Evolutionary conservation across 345 rosid species (phyloP), one percentile per base, ranked within the genome.

Genomic region (Clausena lansium): DNA sequence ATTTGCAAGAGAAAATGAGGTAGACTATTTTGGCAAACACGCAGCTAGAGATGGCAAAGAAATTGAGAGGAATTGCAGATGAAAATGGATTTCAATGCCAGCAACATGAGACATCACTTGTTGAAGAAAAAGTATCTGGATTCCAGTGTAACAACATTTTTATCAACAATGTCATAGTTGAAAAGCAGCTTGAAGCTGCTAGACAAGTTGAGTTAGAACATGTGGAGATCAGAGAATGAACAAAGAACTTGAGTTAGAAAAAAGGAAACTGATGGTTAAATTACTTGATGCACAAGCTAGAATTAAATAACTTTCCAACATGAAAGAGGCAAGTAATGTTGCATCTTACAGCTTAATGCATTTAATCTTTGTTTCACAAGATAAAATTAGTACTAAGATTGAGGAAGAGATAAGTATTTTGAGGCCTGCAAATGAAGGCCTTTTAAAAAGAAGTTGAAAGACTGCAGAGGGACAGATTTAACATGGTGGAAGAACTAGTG

Each of bases 401-500:
- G 63, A 39, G 61, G 67, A 81, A 27, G 86, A 83, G 74, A 54
- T 54, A 1, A 74, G 64, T 5, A 27, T 3, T 11, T 54, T 77
- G 25, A 82, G 76, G 67, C 63, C 1, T 20, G 19, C 22, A 27
- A 88, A 84, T 7, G 78, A 76, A 57, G 78, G 78, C 2, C 80
- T 81, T 7, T 24, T 19, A n/a, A 28, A 70, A 82, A 62, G 80
- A 82, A 66, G 82, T 84, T 0, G 88, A 82, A 24, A 72, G 35
- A 30, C 45, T 83, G 72, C 87, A 86, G 81, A 81, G 67, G 81
- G 66, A 79, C 79, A 84, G 84, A 67, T 82, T 82, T 55, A 61
- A 54, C 67, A 73, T 71, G 74, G 87, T 86, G 13, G 86, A 88
- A 79, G 82, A 88, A 76, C 83, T 86, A 7, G 89, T 83, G 45